Percentiles rank a stretch among this genome's conserved stretches.
phyloP scores from a whole-genome alignment of 2,329 filamentous ascomycete genomes.

The Fusarium sp. region DNA sequence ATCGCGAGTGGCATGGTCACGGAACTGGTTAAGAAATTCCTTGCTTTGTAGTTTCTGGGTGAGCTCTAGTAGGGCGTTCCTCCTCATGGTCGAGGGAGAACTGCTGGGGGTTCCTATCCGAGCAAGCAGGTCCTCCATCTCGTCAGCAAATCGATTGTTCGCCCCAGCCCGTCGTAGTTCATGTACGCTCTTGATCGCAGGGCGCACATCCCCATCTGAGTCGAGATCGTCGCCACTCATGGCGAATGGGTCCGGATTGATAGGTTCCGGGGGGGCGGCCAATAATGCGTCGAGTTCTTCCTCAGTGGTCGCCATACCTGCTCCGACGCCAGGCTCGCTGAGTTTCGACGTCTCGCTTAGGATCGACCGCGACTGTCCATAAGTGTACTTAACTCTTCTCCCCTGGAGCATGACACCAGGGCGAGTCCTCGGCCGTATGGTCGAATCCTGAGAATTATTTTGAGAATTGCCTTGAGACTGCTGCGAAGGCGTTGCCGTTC shows the following conservation, averaged over 20 bases:
- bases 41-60: slow-evolving; percentile 73
- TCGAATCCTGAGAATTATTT: slow-evolving; percentile 37
- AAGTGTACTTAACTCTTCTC: slow-evolving; percentile 55
- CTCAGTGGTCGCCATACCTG: slow-evolving; percentile 39
- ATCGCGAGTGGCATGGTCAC: slow-evolving; percentile 80
- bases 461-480: slow-evolving; percentile 34
- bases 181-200: slow-evolving; percentile 74
- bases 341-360: slow-evolving; percentile 48
- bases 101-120: slow-evolving; percentile 69
- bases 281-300: slow-evolving; percentile 45
- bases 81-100: slow-evolving; percentile 66
- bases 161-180: slow-evolving; percentile 77
- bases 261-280: slow-evolving; percentile 42
- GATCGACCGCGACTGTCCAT: slow-evolving; percentile 54
- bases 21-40: slow-evolving; percentile 78
- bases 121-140: slow-evolving; percentile 75
- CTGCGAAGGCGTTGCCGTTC: slow-evolving; percentile 41
- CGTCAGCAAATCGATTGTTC: slow-evolving; percentile 76
- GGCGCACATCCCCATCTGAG: slow-evolving; percentile 60
- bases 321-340: slow-evolving; percentile 39
- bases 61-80: slow-evolving; percentile 73
- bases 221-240: slow-evolving; percentile 54
- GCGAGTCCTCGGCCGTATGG: slow-evolving; percentile 46
- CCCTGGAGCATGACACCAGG: slow-evolving; percentile 48
- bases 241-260: slow-evolving; percentile 46